A percentile compares a stretch with the other conserved stretches of the same genome.
Evolutionary conservation across 306 rosid species (phyloP).

Genomic region (Bauhinia variegata): DNA sequence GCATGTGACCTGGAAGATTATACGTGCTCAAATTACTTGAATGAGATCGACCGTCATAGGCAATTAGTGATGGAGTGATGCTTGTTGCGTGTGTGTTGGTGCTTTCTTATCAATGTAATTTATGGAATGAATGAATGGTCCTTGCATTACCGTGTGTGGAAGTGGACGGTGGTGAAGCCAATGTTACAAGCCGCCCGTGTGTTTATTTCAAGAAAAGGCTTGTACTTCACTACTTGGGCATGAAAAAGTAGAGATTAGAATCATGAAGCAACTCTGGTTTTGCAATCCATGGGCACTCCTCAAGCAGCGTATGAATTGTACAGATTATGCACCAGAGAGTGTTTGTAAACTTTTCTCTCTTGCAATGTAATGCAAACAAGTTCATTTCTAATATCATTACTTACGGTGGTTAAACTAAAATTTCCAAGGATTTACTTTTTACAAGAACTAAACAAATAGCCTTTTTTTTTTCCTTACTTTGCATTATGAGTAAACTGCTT

Average conservation of each 20-base stretch:
- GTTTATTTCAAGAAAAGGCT: conserved; percentile 23
- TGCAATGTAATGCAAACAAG: conserved; percentile 17
- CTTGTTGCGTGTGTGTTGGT: conserved; percentile 2
- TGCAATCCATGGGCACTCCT: neutral
- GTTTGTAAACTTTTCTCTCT: conserved; percentile 14
- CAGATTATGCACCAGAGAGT: conserved; percentile 25
- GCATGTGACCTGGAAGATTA: conserved; percentile 86
- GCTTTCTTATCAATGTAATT: no score
- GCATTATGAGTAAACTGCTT: no score
- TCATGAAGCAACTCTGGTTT: conserved; percentile 1
- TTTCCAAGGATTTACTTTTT: no score
- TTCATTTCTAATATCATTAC: neutral
- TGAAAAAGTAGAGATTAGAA: conserved; percentile 6
- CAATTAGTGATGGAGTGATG: conserved; percentile 76
- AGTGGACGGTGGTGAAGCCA: no score
- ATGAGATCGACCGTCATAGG: conserved; percentile 81
- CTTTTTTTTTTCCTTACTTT: no score
- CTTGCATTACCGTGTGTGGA: conserved; percentile 29
- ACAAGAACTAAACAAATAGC: no score
- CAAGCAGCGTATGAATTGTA: conserved; percentile 4
- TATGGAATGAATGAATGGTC: conserved; percentile 13
- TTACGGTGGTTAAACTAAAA: no score
- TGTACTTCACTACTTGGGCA: conserved; percentile 25
- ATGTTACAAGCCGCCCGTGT: no score
- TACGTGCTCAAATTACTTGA: conserved; percentile 79